Evolutionary conservation across 1,284 basidiomycete genomes (phyloP).

Genomic region (Ustilago sp.): DNA sequence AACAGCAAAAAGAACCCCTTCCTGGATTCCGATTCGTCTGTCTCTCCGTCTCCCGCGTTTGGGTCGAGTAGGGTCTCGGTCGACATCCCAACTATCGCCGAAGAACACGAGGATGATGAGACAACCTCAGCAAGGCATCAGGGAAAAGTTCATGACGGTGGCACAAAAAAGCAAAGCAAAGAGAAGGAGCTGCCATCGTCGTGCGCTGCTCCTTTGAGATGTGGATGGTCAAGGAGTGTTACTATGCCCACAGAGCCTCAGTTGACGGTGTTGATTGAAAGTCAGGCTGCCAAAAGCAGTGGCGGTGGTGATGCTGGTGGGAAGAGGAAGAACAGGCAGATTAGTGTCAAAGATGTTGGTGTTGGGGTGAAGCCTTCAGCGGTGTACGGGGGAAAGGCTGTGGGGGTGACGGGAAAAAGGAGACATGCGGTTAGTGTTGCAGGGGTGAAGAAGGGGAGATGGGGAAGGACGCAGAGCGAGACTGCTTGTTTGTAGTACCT

Average conservation of each 20-base stretch:
- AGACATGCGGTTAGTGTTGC: slow-evolving; percentile 4
- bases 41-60: slow-evolving; percentile 1
- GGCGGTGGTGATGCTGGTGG: not conserved
- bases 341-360: slow-evolving; percentile 14
- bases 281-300: slow-evolving; percentile 3
- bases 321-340: not conserved
- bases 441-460: slow-evolving; percentile 2
- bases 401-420: slow-evolving; percentile 3
- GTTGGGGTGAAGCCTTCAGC: slow-evolving; percentile 22
- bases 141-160: slow-evolving; percentile 52
- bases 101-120: slow-evolving; percentile 19
- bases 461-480: slow-evolving; percentile 28
- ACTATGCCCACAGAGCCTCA: slow-evolving; percentile 26
- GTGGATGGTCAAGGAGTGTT: slow-evolving; percentile 17
- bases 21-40: slow-evolving; percentile 10
- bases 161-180: slow-evolving; percentile 10
- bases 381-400: slow-evolving; percentile 14
- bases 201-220: slow-evolving; percentile 4
- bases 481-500: slow-evolving; percentile 14
- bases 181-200: slow-evolving; percentile 53
- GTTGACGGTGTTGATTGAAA: slow-evolving; percentile 28
- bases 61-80: slow-evolving; percentile 9
- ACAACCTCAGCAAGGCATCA: slow-evolving; percentile 8
- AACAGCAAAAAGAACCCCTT: slow-evolving; percentile 43
- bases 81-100: slow-evolving; percentile 31